Evolutionary conservation across 495 filamentous ascomycete genomes (phyloP).

Genomic region (Tuber calosporum): DNA sequence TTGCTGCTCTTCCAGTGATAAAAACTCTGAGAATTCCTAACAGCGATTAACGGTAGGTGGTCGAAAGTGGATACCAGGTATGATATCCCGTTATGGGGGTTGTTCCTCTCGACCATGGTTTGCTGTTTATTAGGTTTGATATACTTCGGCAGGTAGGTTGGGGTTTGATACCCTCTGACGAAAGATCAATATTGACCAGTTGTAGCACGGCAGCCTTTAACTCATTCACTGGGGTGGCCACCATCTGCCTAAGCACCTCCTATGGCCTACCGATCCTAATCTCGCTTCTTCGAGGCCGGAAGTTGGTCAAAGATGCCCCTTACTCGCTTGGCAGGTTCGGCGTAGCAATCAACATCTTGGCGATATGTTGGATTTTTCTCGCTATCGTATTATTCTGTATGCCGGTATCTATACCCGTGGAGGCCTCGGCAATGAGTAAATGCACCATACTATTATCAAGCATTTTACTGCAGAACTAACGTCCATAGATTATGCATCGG

Average conservation of each 20-base stretch:
- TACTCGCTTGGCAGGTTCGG: slow-evolving; percentile 56
- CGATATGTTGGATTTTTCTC: slow-evolving; percentile 58
- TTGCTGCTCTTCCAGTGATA: background rate
- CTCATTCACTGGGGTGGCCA: slow-evolving; percentile 60
- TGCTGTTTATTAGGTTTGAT: slow-evolving; percentile 56
- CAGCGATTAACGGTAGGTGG: slow-evolving; percentile 45
- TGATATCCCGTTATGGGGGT: slow-evolving; percentile 53
- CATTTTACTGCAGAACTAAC: slow-evolving; percentile 13
- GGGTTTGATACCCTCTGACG: background rate
- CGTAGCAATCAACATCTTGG: slow-evolving; percentile 59
- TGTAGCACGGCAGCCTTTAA: slow-evolving; percentile 54
- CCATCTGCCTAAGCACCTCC: slow-evolving; percentile 56
- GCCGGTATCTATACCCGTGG: slow-evolving; percentile 51
- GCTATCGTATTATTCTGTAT: slow-evolving; percentile 52
- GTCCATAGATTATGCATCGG: slow-evolving; percentile 53
- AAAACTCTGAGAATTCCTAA: slow-evolving; percentile 11
- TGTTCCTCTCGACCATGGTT: slow-evolving; percentile 53
- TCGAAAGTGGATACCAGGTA: slow-evolving; percentile 51
- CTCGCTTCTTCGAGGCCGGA: slow-evolving; percentile 53
- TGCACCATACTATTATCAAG: slow-evolving; percentile 12
- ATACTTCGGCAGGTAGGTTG: slow-evolving; percentile 50
- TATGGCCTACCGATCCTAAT: slow-evolving; percentile 61
- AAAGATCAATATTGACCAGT: slow-evolving; percentile 6
- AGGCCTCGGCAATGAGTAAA: slow-evolving; percentile 47
- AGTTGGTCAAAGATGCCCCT: slow-evolving; percentile 52